Conservation (phyloP, 2,329 filamentous ascomycete genomes). For the Cladophialophora chaetospira region DNA sequence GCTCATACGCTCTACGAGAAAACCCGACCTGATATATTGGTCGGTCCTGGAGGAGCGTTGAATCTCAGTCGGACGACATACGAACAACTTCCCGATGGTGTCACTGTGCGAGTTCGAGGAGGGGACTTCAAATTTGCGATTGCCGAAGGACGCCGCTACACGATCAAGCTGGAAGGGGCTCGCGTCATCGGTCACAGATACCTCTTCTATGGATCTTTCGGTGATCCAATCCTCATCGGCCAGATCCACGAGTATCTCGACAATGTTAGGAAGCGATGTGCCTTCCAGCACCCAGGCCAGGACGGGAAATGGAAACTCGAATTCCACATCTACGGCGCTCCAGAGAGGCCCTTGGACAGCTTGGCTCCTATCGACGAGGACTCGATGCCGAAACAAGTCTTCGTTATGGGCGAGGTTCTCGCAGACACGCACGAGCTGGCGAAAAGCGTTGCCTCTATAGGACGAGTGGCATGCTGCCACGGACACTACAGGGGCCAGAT, state of each 20-base stretch:
- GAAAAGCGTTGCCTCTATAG: background rate
- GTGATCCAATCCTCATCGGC: slow-evolving; percentile 50
- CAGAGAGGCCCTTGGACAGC: background rate
- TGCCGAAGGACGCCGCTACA: no score
- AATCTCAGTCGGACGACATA: slow-evolving; percentile 47
- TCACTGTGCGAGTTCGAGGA: slow-evolving; percentile 41
- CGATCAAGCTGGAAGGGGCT: slow-evolving; percentile 54
- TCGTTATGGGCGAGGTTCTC: background rate
- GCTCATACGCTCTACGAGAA: slow-evolving; percentile 61
- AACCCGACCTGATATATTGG: slow-evolving; percentile 52
- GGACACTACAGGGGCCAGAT: slow-evolving; percentile 50
- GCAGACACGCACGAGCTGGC: background rate
- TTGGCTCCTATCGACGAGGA: background rate
- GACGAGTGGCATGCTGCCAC: background rate
- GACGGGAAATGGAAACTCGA: background rate
- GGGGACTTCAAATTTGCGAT: slow-evolving; percentile 45
- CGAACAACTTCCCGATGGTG: slow-evolving; percentile 47
- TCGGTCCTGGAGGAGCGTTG: slow-evolving; percentile 54
- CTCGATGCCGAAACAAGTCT: background rate
- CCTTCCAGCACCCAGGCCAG: background rate
- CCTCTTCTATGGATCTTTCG: slow-evolving; percentile 50
- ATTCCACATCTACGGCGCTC: background rate
- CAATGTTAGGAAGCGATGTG: background rate
- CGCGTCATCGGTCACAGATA: slow-evolving; percentile 46
- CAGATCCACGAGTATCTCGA: slow-evolving; percentile 42